Evolutionary conservation across 805 yeast genomes (phyloP).

Genomic region (Pichia paraexigua): DNA sequence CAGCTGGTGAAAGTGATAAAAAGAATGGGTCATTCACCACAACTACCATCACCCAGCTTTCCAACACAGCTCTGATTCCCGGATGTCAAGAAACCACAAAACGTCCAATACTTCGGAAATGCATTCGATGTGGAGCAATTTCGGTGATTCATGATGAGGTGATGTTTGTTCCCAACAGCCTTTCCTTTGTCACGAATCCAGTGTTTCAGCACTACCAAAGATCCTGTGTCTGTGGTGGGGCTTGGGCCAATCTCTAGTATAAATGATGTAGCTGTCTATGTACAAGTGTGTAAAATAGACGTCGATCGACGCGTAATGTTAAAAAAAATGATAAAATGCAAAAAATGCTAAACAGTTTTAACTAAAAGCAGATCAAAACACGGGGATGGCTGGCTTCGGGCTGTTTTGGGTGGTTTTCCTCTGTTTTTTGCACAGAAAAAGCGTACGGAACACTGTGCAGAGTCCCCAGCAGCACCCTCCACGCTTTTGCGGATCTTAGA

Average conservation of each 20-base stretch:
- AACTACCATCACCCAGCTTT: not conserved
- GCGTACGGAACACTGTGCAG: too few species aligned
- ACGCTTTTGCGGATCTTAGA: too few species aligned
- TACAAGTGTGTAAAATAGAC: not conserved
- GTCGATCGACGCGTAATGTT: not conserved
- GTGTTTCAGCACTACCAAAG: conserved; percentile 40
- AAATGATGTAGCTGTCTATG: too few species aligned
- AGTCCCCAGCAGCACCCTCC: too few species aligned
- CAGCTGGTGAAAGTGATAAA: not conserved
- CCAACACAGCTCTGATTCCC: not conserved
- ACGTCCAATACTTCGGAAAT: conserved; percentile 21
- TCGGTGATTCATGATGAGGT: conserved; percentile 32
- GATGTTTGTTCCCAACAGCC: conserved; percentile 23
- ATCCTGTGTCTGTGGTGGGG: conserved; percentile 71
- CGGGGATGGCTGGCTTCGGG: too few species aligned
- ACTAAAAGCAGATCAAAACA: too few species aligned
- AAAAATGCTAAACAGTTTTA: too few species aligned
- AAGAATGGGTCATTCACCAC: not conserved
- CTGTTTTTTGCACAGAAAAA: too few species aligned
- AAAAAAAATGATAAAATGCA: too few species aligned
- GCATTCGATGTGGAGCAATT: conserved; percentile 29
- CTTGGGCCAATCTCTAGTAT: conserved; percentile 46
- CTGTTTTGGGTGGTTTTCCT: too few species aligned
- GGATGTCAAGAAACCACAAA: not conserved
- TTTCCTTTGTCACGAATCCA: conserved; percentile 24